Evolutionary conservation across 179 eudicot species (phyloP), one percentile per base, ranked within the genome.

Genomic region (Silene vulgaris): DNA sequence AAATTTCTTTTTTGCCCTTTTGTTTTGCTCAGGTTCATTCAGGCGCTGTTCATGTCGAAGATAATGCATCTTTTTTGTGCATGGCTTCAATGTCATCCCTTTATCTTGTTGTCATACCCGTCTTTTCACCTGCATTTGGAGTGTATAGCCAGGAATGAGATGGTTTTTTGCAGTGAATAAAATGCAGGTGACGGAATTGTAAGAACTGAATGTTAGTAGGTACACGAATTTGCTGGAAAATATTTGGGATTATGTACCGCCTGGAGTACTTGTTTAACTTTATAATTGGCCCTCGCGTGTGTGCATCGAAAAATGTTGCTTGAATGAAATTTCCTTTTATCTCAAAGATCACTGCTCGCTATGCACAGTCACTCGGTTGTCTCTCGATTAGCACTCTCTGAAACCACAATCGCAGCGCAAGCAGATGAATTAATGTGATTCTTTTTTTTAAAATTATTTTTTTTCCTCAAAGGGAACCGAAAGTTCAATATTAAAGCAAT

Each of bases 101-200:
- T 45, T 45, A 45, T 45, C 52, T 9, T 45, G 52, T 9, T 45
- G 52, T 1, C 52, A 45, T 9, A 45, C 52, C 12, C 45, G 60
- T 71, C 32, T 74, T 77, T 75, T 69, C 78, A 74, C 86, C 78
- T 79, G 81, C 81, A 73, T 69, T 32, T 56, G 78, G 74, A 81
- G 45, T 48, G 76, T 23, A 66, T 16, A 68, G 70, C 57, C 50
- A 54, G 81, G 37, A 65, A 76, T 65, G 77, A 77, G 71, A 66
- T 54, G 71, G 63, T 59, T 77, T 84, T 84, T 82, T 74, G 82
- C 80, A 84, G 82, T 80, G 79, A 85, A 85, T 80, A 73, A 80
- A 75, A 19, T 82, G 80, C 84, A 80, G 79, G 87, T 77, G 83
- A 65, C 75, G 50, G 35, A 63, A 71, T 71, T 75, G 80, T 76